Evolutionary conservation across 129 eudicot genomes (phyloP).

Genomic region (Tagetes erecta): DNA sequence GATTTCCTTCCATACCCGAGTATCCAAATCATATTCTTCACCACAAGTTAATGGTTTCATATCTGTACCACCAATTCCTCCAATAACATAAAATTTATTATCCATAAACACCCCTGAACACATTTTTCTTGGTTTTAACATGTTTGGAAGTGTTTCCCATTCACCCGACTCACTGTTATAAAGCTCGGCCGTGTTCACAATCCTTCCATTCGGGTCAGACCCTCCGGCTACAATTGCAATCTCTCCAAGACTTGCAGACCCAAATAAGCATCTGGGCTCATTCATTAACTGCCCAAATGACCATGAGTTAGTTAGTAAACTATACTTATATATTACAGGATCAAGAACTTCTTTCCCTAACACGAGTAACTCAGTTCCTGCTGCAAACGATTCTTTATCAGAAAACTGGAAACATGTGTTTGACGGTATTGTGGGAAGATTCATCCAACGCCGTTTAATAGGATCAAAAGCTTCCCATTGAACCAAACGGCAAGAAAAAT

Average conservation of each 20-base stretch:
- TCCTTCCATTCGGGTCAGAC: conserved; percentile 53
- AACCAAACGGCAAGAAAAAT: conserved; percentile 75
- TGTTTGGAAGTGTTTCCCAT: conserved; percentile 63
- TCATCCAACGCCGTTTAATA: conserved; percentile 65
- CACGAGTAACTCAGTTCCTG: conserved; percentile 82
- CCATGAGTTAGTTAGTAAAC: conserved; percentile 75
- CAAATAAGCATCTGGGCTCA: conserved; percentile 69
- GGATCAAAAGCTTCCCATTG: conserved; percentile 97
- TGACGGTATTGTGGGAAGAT: conserved; percentile 59
- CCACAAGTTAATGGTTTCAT: conserved; percentile 64
- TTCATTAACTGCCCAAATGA: conserved; percentile 65
- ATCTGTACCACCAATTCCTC: conserved; percentile 67
- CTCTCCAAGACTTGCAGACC: conserved; percentile 84
- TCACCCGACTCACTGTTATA: conserved; percentile 62
- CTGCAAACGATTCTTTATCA: conserved; percentile 85
- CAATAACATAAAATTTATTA: conserved; percentile 74
- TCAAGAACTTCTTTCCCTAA: conserved; percentile 53
- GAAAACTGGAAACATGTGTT: conserved; percentile 63
- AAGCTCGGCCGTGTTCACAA: conserved; percentile 61
- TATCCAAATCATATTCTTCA: conserved; percentile 64
- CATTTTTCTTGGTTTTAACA: conserved; percentile 70
- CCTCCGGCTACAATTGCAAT: conserved; percentile 86
- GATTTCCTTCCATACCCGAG: conserved; percentile 65
- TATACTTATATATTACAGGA: conserved; percentile 64
- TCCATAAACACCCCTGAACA: conserved; percentile 92